Evolutionary conservation across 2,329 filamentous ascomycete species (phyloP), one percentile per base, ranked within the genome.

Genomic region (Aspergillus sp.): DNA sequence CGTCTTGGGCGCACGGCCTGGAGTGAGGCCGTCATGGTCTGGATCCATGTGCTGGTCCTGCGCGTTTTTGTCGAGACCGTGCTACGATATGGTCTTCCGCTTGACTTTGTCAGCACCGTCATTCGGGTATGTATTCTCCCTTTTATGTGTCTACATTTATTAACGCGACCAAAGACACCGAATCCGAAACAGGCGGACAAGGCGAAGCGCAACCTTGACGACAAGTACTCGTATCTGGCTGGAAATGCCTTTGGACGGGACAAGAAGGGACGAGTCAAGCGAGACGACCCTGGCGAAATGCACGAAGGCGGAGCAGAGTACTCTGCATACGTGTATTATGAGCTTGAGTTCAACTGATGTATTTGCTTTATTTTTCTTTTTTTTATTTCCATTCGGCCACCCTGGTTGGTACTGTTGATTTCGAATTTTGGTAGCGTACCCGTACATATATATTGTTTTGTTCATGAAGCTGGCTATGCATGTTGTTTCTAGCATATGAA

Each of bases 51-150:
- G 27, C 75, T 97, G 60, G 87, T 90, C 6, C 71, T 98, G 58
- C 78, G 93, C 42, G 90, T 97, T 13, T 98, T 97, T 68, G 93
- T 98, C 13, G 93, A 98, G 76, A 95, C 90, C 5, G 93, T 98
- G n/a, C 74, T 98, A 61, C 82, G 93, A 53, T 98, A 98, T 62
- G 93, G 93, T 27, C 69, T 98, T 57, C 93, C 93, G 38, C 71
- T 96, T 51, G 87, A 94, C 56, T 98, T 91, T 67, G 84, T 95
- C 39, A 87, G 85, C 55, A 88, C 84, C 11, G 71, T 96, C 53
- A 74, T 97, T 49, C 85, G 88, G 83, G 90, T 95, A 78, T 56
- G 81, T 62, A 12, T 30, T 8, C 19, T 26, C 27, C 33, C 9
- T 37, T 32, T 30, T 34, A 6, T 28, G 19, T 19, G 19, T 19